Evolutionary conservation across 257 asterid genomes (phyloP).

Genomic region (Linderniella brevidens): DNA sequence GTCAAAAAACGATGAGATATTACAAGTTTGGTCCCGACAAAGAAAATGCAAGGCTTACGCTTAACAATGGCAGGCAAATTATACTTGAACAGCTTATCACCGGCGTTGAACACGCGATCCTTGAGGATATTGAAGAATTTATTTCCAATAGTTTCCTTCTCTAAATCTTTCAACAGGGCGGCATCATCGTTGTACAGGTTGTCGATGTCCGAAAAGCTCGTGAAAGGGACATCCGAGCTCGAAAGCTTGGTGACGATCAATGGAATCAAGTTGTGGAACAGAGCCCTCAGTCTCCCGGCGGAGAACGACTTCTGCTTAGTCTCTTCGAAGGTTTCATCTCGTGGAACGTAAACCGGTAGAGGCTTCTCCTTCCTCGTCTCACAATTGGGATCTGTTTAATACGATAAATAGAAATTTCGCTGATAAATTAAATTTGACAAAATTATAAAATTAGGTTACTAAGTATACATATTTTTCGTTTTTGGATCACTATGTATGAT

Average conservation of each 20-base stretch:
- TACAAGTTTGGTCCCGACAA: neutral
- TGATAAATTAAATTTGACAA: too few relatives aligned
- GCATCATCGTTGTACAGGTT: constrained; percentile 34
- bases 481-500: too few relatives aligned
- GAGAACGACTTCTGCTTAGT: constrained; percentile 26
- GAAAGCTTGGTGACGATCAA: constrained; percentile 2
- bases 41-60: constrained; percentile 18
- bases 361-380: constrained; percentile 31
- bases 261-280: constrained; percentile 31
- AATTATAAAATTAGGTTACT: too few relatives aligned
- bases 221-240: constrained; percentile 17
- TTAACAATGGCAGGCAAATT: constrained; percentile 36
- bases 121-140: constrained; percentile 17
- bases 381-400: constrained; percentile 29
- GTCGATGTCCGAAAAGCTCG: constrained; percentile 46
- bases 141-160: constrained; percentile 11
- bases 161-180: constrained; percentile 16
- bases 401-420: neutral
- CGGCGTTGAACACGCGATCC: constrained; percentile 32
- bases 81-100: constrained; percentile 39
- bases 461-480: too few relatives aligned
- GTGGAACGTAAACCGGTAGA: constrained; percentile 40
- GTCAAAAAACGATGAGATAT: neutral
- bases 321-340: constrained; percentile 55
- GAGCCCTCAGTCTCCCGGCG: constrained; percentile 23